phyloP scores from a whole-genome alignment of 768 basidiomycete species.

The Suillus fuscotomentosus region DNA sequence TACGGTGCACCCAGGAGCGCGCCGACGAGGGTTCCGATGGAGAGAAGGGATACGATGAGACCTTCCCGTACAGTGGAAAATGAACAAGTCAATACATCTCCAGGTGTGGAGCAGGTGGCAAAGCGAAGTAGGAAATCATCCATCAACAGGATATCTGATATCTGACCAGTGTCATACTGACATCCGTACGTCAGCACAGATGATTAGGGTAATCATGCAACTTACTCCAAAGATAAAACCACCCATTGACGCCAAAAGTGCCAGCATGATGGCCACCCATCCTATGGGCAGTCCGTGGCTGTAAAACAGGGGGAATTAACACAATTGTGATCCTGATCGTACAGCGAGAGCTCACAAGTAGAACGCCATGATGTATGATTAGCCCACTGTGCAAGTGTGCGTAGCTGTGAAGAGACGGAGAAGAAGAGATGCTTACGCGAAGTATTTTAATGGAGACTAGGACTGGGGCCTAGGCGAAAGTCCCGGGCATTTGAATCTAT shows the following conservation, averaged over 20 bases:
- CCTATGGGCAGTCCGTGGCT: slow-evolving; percentile 65
- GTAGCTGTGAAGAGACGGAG: background rate
- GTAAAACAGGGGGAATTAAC: slow-evolving; percentile 3
- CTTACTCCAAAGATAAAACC: slow-evolving; percentile 59
- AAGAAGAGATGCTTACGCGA: background rate
- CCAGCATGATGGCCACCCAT: slow-evolving; percentile 60
- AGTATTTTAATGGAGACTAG: background rate
- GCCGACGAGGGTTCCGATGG: slow-evolving; percentile 67
- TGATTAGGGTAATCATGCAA: background rate
- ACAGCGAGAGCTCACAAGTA: slow-evolving; percentile 13
- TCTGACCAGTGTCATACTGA: slow-evolving; percentile 73
- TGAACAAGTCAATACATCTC: slow-evolving; percentile 41
- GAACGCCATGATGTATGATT: slow-evolving; percentile 11
- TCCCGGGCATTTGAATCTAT: background rate
- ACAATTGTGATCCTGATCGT: background rate
- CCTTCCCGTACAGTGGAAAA: slow-evolving; percentile 60
- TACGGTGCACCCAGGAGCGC: slow-evolving; percentile 61
- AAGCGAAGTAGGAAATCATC: slow-evolving; percentile 65
- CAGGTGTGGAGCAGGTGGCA: slow-evolving; percentile 44
- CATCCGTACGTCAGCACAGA: slow-evolving; percentile 7
- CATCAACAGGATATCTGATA: slow-evolving; percentile 76
- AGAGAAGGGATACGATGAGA: slow-evolving; percentile 69
- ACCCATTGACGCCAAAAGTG: slow-evolving; percentile 68
- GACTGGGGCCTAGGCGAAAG: background rate
- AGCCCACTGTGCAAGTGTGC: background rate